Evolutionary conservation across 2,329 filamentous ascomycete species (phyloP).

Genomic region (Xylaria digitata): DNA sequence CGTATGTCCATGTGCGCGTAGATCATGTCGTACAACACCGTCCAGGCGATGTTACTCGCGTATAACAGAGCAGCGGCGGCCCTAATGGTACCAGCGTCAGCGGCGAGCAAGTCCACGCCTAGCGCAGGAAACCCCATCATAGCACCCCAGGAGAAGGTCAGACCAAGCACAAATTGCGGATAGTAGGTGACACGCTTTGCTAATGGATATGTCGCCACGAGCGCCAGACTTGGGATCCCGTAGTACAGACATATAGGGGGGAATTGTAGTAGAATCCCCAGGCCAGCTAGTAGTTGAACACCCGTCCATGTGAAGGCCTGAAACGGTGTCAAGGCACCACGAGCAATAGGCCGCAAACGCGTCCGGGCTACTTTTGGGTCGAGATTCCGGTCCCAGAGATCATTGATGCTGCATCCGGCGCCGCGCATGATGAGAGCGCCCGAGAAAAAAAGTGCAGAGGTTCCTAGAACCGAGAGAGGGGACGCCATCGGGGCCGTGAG

Average conservation of each 20-base stretch:
- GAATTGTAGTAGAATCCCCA: constrained; percentile 81
- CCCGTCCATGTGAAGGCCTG: constrained; percentile 80
- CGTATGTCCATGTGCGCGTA: constrained; percentile 93
- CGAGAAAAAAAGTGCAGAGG: constrained; percentile 75
- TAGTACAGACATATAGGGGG: constrained; percentile 80
- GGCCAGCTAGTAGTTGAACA: constrained; percentile 76
- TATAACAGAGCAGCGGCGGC: constrained; percentile 77
- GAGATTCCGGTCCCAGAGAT: constrained; percentile 89
- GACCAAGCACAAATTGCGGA: constrained; percentile 82
- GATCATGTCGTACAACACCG: constrained; percentile 90
- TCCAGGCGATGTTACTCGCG: constrained; percentile 85
- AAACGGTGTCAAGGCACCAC: constrained; percentile 78
- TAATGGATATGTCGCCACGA: constrained; percentile 82
- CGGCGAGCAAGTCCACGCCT: constrained; percentile 77
- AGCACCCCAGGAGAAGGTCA: constrained; percentile 91
- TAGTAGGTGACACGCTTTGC: constrained; percentile 90
- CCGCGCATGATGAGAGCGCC: constrained; percentile 88
- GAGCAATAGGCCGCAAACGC: constrained; percentile 81
- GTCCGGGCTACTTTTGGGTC: constrained; percentile 84
- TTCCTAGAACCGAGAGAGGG: constrained; percentile 71
- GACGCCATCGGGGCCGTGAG: constrained; percentile 70
- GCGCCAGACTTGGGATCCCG: constrained; percentile 76
- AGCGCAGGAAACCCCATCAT: constrained; percentile 89
- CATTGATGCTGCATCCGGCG: constrained; percentile 89
- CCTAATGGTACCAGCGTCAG: constrained; percentile 61